These are phyloP conservation scores for Fusarium pseudonygamai DNA, from an alignment of 2,329 filamentous ascomycete species.

Conservation along the genomic window DNA sequence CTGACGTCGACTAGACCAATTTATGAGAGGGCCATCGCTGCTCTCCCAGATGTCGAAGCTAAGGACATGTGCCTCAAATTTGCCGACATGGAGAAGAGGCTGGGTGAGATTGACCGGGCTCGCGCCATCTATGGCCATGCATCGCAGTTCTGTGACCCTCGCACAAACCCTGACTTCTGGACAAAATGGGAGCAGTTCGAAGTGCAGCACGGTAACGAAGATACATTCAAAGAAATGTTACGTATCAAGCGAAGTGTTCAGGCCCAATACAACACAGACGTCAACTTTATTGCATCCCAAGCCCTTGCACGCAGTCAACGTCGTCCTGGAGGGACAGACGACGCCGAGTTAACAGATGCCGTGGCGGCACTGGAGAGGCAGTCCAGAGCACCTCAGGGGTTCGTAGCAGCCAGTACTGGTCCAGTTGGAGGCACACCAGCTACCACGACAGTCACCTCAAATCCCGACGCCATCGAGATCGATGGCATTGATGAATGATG, in stretches of 20 bases:
- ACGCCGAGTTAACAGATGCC: constrained; percentile 72
- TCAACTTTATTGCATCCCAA: constrained; percentile 97
- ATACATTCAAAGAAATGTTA: constrained; percentile 99
- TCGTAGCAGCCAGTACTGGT: constrained; percentile 85
- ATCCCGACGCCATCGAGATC: constrained; percentile 87
- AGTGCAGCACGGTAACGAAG: constrained; percentile 97
- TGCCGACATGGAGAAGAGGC: constrained; percentile 91
- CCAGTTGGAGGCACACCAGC: constrained; percentile 63
- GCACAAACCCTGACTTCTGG: constrained; percentile 92
- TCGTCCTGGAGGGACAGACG: constrained; percentile 56
- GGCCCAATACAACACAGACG: constrained; percentile 98
- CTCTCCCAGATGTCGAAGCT: constrained; percentile 91
- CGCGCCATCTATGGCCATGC: constrained; percentile 96
- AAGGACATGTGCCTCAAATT: constrained; percentile 99
- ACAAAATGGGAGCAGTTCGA: constrained; percentile 97
- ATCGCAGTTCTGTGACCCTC: constrained; percentile 95
- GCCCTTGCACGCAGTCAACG: constrained; percentile 86
- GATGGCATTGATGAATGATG: constrained; percentile 74
- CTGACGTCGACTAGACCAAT: constrained; percentile 93
- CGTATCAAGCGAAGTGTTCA: constrained; percentile 97
- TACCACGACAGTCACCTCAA: constrained; percentile 62
- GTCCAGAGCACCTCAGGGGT: constrained; percentile 87
- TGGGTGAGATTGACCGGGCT: constrained; percentile 94
- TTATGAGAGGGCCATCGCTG: constrained; percentile 93
- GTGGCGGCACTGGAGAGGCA: constrained; percentile 92